phyloP scores from a whole-genome alignment of 805 yeast species.

The Metschnikowia similis region DNA sequence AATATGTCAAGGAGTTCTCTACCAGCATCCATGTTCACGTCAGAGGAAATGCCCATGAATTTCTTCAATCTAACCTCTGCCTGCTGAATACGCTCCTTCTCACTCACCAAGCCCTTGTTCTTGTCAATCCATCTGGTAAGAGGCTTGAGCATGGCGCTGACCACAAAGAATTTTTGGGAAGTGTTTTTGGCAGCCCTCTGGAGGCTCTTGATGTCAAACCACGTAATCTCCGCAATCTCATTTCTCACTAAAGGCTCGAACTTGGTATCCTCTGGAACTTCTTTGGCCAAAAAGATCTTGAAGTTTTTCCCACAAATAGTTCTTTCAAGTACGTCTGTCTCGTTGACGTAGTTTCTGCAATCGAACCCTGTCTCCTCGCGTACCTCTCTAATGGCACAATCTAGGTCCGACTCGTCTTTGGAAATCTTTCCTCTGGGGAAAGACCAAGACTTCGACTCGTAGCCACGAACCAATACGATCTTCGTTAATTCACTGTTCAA shows the following conservation, averaged over 20 bases:
- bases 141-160: constrained; percentile 48
- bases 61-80: constrained; percentile 65
- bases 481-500: constrained; percentile 68
- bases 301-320: constrained; percentile 80
- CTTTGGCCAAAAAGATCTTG: constrained; percentile 71
- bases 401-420: constrained; percentile 82
- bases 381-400: constrained; percentile 89
- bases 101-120: constrained; percentile 44
- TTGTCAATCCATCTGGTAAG: constrained; percentile 52
- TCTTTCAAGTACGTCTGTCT: constrained; percentile 73
- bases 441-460: constrained; percentile 79
- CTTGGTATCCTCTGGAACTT: constrained; percentile 70
- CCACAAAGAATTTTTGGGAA: constrained; percentile 40
- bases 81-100: constrained; percentile 54
- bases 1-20: constrained; percentile 68
- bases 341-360: constrained; percentile 60
- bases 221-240: constrained; percentile 79
- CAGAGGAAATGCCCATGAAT: constrained; percentile 53
- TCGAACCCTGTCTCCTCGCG: constrained; percentile 93
- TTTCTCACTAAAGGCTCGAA: constrained; percentile 82
- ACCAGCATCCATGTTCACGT: constrained; percentile 56
- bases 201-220: constrained; percentile 57
- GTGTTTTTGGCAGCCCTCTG: constrained; percentile 39
- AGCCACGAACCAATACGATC: constrained; percentile 77
- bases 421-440: constrained; percentile 97